Evolutionary conservation across 371 early-diverging fungal genomes (phyloP), one percentile per base, ranked within the genome.

Genomic region (Mortierella sp.): DNA sequence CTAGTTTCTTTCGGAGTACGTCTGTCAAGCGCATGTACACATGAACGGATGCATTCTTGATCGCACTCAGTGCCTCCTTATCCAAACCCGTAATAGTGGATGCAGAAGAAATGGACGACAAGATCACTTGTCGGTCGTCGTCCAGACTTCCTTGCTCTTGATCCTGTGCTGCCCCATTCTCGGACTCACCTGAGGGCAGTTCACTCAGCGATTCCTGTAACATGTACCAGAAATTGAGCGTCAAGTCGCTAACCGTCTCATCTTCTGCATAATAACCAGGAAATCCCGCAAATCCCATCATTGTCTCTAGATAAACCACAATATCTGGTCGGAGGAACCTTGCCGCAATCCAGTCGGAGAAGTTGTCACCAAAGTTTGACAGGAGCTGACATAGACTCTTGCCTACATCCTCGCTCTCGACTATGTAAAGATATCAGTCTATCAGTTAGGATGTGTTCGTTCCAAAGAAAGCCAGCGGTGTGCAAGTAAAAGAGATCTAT

Each of bases 221-320:
- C 44, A 87, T 70, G 43, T 86, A 90, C 93, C 93, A 93, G 56
- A 92, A 89, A 58, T 88, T 87, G 27, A 93, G 84, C 3, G 92
- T 84, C 47, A 89, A 82, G 30, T 90, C 93, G 53, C 89, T 87
- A 51, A 90, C 62, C 55, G 88, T 89, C 75, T 94, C 91, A 61
- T 91, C 91, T 17, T 83, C 82, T 14, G 88, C 91, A 44, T 85
- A 90, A 56, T 88, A 83, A 0, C 94, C 94, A 14, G 87, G 86
- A 54, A 86, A 93, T 32, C 83, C 87, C 6, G 90, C 89, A 60
- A 90, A 81, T 28, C 84, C 88, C 69, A 93, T 80, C 64, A 90
- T 83, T 86, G 91, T 88, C 48, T 85, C 80, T 72, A 92, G 64
- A 15, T 86, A 81, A 5, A 78, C 51, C 9, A 57, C 59, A 0